Evolutionary conservation across 2,329 filamentous ascomycete genomes (phyloP).

Genomic region (Diaporthe capsici): DNA sequence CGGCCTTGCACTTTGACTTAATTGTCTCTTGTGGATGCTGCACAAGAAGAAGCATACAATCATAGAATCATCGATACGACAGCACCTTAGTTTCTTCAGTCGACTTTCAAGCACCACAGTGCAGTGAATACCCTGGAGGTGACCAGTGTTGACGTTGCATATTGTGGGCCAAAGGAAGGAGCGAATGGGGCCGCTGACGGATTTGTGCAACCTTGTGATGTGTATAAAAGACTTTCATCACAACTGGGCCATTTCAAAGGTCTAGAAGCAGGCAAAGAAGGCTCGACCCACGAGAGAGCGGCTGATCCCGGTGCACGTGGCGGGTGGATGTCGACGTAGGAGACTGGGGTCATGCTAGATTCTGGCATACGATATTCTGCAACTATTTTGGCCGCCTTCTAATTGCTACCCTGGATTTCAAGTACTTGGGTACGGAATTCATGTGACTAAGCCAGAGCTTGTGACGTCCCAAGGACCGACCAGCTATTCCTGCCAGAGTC

Average conservation of each 20-base stretch:
- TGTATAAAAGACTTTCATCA: not conserved
- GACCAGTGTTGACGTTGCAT: not conserved
- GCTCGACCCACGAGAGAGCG: not conserved
- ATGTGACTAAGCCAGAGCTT: not conserved
- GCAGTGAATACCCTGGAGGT: not conserved
- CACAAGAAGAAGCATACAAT: not conserved
- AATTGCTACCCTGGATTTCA: not conserved
- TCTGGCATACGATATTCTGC: not conserved
- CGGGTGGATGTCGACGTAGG: conserved; percentile 5
- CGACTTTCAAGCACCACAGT: not conserved
- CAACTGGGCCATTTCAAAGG: not conserved
- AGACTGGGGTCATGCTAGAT: conserved; percentile 18
- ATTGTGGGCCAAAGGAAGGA: not conserved
- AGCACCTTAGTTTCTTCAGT: not conserved
- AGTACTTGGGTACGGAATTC: not conserved
- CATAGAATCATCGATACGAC: not conserved
- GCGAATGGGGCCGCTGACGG: not conserved
- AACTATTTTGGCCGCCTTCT: not conserved
- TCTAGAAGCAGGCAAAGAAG: not conserved
- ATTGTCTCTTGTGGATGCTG: not conserved
- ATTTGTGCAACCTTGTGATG: not conserved
- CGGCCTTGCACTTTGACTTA: too few relatives aligned
- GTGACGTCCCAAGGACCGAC: too few relatives aligned
- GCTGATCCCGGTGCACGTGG: conserved; percentile 24
- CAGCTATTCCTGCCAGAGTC: not conserved